A percentile compares a stretch with the other conserved stretches of the same genome.
These are phyloP conservation scores for Paramyrothecium sp. DNA, from an alignment of 2,329 filamentous ascomycete species.

Conservation along the genomic window DNA sequence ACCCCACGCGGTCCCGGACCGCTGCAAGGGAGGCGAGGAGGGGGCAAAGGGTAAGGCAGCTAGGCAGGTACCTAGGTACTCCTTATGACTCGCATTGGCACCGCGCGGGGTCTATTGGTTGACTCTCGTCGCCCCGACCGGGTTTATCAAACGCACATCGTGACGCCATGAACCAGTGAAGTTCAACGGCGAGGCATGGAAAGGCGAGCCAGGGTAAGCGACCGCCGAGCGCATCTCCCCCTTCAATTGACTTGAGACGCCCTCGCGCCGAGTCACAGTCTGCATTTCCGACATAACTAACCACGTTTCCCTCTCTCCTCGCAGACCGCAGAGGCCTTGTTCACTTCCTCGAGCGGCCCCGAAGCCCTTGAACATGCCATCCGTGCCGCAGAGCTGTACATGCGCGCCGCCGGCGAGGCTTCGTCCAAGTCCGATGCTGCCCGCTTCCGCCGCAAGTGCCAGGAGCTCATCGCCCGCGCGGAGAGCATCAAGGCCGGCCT, in stretches of 20 bases:
- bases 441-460: conserved; percentile 66
- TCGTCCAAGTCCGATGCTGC: conserved; percentile 60
- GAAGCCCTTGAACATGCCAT: conserved; percentile 76
- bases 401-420: conserved; percentile 69
- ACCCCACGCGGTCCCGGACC: no score
- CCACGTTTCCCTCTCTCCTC: background rate
- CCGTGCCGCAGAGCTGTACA: conserved; percentile 74
- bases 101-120: conserved; percentile 1
- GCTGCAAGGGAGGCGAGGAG: no score
- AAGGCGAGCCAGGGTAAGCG: conserved; percentile 34
- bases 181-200: conserved; percentile 26
- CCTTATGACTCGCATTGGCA: background rate
- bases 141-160: conserved; percentile 8
- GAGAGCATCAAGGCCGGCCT: conserved; percentile 67
- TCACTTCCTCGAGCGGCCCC: conserved; percentile 30
- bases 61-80: no score
- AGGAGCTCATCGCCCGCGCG: conserved; percentile 67
- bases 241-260: no score
- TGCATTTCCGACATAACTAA: no score
- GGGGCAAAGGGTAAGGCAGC: no score
- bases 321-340: conserved; percentile 37
- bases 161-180: conserved; percentile 20
- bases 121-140: conserved; percentile 7
- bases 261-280: no score
- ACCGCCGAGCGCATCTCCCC: background rate